phyloP scores from a whole-genome alignment of 139 green algal genomes.

The Trebouxia sp. region DNA sequence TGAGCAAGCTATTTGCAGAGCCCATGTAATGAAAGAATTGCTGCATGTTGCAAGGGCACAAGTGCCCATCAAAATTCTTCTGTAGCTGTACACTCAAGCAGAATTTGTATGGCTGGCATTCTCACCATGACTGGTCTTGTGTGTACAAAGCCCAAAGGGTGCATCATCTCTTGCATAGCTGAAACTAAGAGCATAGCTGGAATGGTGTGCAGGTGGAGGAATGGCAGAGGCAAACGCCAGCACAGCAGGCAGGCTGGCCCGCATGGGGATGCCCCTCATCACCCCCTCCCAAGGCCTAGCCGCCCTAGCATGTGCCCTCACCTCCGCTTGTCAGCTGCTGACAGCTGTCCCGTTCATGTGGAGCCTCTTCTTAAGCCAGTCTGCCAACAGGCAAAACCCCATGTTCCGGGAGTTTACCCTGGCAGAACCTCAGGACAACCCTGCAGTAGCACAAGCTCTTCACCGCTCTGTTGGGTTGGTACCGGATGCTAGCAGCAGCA shows the following conservation, averaged over 20 bases:
- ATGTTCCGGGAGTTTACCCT: not conserved
- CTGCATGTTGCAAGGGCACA: no score
- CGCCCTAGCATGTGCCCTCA: slow-evolving; percentile 43
- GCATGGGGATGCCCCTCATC: slow-evolving; percentile 73
- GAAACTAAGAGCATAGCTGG: not conserved
- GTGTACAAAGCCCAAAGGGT: no score
- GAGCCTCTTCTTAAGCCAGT: not conserved
- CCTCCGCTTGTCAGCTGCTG: not conserved
- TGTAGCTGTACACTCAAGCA: no score
- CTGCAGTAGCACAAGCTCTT: no score
- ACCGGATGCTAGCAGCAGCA: not conserved
- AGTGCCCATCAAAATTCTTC: no score
- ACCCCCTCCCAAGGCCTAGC: slow-evolving; percentile 51
- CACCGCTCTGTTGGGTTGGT: no score
- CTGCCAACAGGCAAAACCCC: not conserved
- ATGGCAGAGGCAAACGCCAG: slow-evolving; percentile 31
- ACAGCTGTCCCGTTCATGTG: slow-evolving; percentile 30
- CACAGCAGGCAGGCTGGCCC: slow-evolving; percentile 44
- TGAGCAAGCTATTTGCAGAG: no score
- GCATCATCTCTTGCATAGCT: not conserved
- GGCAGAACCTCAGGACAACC: not conserved
- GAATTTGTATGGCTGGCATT: no score
- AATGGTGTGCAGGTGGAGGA: slow-evolving; percentile 21
- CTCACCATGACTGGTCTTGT: no score
- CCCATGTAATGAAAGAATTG: no score